phyloP scores from a whole-genome alignment of 1,284 basidiomycete species.

The Phellopilus nigrolimitatus region DNA sequence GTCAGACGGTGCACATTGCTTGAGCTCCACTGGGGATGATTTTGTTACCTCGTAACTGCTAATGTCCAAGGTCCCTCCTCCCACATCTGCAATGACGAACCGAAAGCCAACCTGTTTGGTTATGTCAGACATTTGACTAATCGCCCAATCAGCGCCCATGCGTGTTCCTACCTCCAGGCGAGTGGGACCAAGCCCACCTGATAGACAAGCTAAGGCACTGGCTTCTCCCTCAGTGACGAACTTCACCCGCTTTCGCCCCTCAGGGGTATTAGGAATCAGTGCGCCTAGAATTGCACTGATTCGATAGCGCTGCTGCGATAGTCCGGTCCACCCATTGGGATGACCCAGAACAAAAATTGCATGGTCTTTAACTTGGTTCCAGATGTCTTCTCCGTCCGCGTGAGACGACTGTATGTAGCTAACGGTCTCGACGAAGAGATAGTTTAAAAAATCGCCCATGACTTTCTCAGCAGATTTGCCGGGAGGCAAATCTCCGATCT shows the following conservation, averaged over 20 bases:
- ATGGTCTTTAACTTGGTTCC: constrained; percentile 58
- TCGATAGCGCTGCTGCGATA: constrained; percentile 72
- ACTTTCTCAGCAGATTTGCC: constrained; percentile 62
- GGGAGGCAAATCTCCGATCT: constrained; percentile 55
- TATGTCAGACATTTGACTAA: constrained; percentile 27
- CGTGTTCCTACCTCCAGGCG: constrained; percentile 62
- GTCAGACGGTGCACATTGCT: constrained; percentile 76
- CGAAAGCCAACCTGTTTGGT: constrained; percentile 62
- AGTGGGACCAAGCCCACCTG: constrained; percentile 67
- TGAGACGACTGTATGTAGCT: constrained; percentile 70
- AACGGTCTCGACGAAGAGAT: constrained; percentile 65
- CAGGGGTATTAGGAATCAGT: constrained; percentile 64
- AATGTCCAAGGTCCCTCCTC: constrained; percentile 74
- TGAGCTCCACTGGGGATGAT: constrained; percentile 63
- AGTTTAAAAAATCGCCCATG: constrained; percentile 71
- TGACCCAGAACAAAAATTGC: constrained; percentile 70
- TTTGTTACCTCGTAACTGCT: constrained; percentile 67
- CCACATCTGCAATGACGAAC: constrained; percentile 72
- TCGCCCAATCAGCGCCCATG: not conserved
- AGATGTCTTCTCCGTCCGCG: constrained; percentile 57
- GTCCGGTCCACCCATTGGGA: constrained; percentile 80
- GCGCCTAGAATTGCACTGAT: constrained; percentile 61
- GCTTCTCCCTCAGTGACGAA: constrained; percentile 80
- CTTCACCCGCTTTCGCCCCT: constrained; percentile 59
- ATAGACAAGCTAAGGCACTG: constrained; percentile 69